Conservation (phyloP, 495 filamentous ascomycete genomes). For the Penicillium flavigenum region DNA sequence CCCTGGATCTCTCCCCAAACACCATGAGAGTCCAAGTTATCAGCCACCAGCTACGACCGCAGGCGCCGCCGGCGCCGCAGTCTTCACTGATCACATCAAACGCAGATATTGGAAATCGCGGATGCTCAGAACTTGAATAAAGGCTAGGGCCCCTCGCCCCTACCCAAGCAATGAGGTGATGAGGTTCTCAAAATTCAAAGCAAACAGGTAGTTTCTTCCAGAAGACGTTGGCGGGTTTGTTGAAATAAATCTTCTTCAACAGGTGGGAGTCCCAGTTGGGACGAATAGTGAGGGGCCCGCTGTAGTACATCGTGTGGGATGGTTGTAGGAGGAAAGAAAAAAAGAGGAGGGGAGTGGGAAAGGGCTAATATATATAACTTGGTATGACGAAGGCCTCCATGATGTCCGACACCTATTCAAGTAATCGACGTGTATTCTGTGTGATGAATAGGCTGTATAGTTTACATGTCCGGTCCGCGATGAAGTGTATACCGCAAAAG, state of each 20-base stretch:
- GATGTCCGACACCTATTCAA: neutral
- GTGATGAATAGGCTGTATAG: neutral
- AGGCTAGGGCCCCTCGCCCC: constrained; percentile 4
- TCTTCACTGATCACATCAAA: neutral
- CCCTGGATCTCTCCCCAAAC: neutral
- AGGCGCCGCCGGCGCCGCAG: neutral
- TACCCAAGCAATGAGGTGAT: constrained; percentile 8
- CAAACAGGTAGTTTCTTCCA: neutral
- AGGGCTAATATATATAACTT: neutral
- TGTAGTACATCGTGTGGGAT: constrained; percentile 3
- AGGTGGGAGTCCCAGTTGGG: neutral
- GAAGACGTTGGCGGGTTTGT: neutral
- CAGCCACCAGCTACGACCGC: neutral
- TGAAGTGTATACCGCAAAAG: neutral
- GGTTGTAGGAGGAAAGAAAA: constrained; percentile 5
- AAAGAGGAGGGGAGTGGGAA: neutral
- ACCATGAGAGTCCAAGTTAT: neutral
- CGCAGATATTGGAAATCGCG: neutral
- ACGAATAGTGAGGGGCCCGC: neutral
- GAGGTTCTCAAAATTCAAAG: constrained; percentile 2
- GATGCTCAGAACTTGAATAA: neutral
- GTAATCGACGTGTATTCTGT: neutral
- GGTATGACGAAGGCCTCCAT: neutral
- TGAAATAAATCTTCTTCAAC: neutral
- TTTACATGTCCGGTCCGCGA: neutral